A percentile compares a stretch with the other conserved stretches of the same genome.
These are phyloP conservation scores for Yarrowia alimentaria DNA, from an alignment of 805 yeast genomes.

Conservation along the genomic window DNA sequence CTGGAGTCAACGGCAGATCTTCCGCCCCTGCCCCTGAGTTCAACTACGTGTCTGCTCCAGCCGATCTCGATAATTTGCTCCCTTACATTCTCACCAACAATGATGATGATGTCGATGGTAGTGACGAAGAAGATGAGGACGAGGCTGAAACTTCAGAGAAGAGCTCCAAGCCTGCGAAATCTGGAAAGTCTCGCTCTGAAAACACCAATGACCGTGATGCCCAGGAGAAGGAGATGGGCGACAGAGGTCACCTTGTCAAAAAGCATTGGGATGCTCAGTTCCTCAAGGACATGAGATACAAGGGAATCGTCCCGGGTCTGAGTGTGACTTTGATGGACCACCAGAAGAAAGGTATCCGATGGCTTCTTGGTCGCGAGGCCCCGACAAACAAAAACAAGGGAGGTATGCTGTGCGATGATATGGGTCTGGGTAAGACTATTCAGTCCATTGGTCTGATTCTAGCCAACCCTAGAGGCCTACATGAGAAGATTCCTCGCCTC, in stretches of 20 bases:
- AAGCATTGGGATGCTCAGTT: conserved; percentile 18
- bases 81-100: conserved; percentile 23
- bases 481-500: background rate
- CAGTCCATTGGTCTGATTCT: conserved; percentile 69
- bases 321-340: conserved; percentile 46
- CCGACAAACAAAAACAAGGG: conserved; percentile 40
- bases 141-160: background rate
- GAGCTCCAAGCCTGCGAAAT: background rate
- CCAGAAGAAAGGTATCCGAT: conserved; percentile 48
- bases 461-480: conserved; percentile 35
- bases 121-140: background rate
- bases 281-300: conserved; percentile 17
- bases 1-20: conserved; percentile 9
- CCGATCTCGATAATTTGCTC: conserved; percentile 3
- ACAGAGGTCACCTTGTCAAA: conserved; percentile 7
- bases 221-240: conserved; percentile 23
- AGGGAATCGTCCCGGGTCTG: conserved; percentile 39
- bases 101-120: conserved; percentile 9
- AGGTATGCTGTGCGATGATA: conserved; percentile 77
- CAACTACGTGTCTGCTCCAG: conserved; percentile 18
- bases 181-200: conserved; percentile 1
- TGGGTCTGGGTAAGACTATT: conserved; percentile 87
- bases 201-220: background rate
- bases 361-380: conserved; percentile 44
- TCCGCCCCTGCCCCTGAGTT: conserved; percentile 15